Conservation (phyloP, 1,284 basidiomycete genomes). For the Leccinum subatratum region DNA sequence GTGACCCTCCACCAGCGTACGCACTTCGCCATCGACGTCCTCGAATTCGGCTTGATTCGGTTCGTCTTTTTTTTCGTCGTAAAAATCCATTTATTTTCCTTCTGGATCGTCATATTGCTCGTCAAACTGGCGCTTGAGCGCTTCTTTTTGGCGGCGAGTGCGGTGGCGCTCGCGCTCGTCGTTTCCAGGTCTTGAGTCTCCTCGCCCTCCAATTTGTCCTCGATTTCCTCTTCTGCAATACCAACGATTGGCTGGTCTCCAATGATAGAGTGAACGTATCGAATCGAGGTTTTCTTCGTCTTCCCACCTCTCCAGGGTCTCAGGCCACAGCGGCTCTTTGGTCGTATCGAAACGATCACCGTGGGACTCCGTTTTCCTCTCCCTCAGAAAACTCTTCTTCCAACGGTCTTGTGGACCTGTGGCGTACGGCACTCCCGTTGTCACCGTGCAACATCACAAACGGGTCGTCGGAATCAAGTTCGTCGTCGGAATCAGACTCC, state of each 20-base stretch:
- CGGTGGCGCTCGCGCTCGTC: constrained; percentile 48
- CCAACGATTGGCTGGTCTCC: constrained; percentile 44
- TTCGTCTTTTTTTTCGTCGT: constrained; percentile 88
- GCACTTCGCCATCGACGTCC: constrained; percentile 71
- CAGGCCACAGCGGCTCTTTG: constrained; percentile 51
- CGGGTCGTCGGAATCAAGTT: constrained; percentile 2
- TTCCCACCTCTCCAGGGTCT: constrained; percentile 72
- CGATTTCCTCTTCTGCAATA: constrained; percentile 37
- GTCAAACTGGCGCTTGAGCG: constrained; percentile 92
- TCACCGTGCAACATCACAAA: constrained; percentile 32
- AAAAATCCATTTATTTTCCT: constrained; percentile 75
- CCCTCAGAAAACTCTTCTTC: constrained; percentile 32
- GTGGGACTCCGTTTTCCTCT: constrained; percentile 35
- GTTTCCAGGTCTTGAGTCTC: constrained; percentile 37
- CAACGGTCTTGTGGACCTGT: constrained; percentile 43
- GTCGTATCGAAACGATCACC: no score
- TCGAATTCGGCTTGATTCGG: constrained; percentile 90
- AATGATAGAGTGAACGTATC: constrained; percentile 86
- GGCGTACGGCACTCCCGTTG: constrained; percentile 45
- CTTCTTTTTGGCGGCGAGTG: constrained; percentile 81
- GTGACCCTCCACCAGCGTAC: constrained; percentile 86
- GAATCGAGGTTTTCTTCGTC: constrained; percentile 82
- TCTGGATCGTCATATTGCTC: constrained; percentile 94
- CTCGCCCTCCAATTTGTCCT: constrained; percentile 40
- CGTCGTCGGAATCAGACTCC: constrained; percentile 26